Conservation (phyloP, 768 basidiomycete genomes). For the Porpolomopsis calyptriformis region DNA sequence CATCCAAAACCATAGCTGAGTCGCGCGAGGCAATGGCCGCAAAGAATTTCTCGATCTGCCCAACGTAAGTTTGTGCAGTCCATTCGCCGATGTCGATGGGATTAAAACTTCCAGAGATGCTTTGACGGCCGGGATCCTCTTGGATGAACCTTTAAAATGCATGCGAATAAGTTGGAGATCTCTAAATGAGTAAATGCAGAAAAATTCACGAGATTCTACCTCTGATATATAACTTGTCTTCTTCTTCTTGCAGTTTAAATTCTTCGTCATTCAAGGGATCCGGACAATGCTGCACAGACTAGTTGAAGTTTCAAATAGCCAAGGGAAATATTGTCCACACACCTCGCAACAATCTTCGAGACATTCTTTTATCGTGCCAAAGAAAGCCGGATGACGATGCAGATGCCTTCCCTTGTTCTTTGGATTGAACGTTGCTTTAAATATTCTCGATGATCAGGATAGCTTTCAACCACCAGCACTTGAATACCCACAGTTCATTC, state of each 20-base stretch:
- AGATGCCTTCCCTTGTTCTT: slow-evolving; percentile 50
- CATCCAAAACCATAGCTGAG: slow-evolving; percentile 24
- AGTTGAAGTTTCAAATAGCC: neutral
- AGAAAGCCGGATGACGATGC: slow-evolving; percentile 56
- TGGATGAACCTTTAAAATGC: slow-evolving; percentile 36
- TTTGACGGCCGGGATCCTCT: slow-evolving; percentile 52
- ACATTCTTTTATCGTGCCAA: slow-evolving; percentile 46
- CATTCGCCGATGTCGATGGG: slow-evolving; percentile 60
- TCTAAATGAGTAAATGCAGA: too few species aligned
- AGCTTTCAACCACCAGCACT: too few species aligned
- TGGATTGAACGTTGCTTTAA: slow-evolving; percentile 47
- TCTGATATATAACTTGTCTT: slow-evolving; percentile 43
- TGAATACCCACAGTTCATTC: slow-evolving; percentile 41
- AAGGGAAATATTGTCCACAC: neutral
- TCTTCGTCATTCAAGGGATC: slow-evolving; percentile 48
- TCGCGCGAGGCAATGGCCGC: slow-evolving; percentile 41
- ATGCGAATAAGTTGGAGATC: too few species aligned
- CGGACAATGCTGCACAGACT: slow-evolving; percentile 35
- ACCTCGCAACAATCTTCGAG: slow-evolving; percentile 57
- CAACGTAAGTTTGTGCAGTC: slow-evolving; percentile 52
- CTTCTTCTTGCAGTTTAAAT: slow-evolving; percentile 36
- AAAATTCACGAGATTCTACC: slow-evolving; percentile 39
- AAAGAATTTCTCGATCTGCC: slow-evolving; percentile 44
- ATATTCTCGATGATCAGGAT: slow-evolving; percentile 1
- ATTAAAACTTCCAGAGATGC: slow-evolving; percentile 52